phyloP scores from a whole-genome alignment of 2,329 filamentous ascomycete species.

The Penicillium sp. region DNA sequence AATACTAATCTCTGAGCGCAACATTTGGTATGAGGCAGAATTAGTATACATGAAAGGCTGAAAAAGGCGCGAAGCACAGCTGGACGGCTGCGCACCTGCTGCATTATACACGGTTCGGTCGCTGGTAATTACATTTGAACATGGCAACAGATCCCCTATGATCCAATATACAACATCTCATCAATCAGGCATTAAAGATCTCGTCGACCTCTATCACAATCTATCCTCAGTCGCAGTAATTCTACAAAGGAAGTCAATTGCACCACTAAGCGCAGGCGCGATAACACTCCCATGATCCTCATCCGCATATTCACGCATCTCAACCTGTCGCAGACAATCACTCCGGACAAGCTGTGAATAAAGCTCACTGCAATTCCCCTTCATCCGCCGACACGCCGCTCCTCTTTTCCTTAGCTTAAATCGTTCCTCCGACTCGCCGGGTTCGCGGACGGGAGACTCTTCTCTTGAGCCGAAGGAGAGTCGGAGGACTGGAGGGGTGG shows the following conservation, averaged over 20 bases:
- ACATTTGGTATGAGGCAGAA: no score
- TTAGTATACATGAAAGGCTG: no score
- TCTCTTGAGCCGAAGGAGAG: slow-evolving; percentile 43
- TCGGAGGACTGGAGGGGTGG: slow-evolving; percentile 30
- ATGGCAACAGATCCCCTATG: no score
- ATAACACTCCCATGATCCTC: slow-evolving; percentile 42
- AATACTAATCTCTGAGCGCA: no score
- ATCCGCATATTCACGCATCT: slow-evolving; percentile 29
- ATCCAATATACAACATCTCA: no score
- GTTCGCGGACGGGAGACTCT: slow-evolving; percentile 33
- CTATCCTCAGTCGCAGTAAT: not conserved
- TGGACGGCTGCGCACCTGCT: no score
- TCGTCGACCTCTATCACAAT: no score
- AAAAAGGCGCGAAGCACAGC: no score
- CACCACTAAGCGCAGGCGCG: slow-evolving; percentile 31
- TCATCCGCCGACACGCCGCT: slow-evolving; percentile 30
- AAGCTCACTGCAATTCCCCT: slow-evolving; percentile 32
- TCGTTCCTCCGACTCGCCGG: slow-evolving; percentile 35
- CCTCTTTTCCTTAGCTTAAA: slow-evolving; percentile 32
- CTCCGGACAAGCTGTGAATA: slow-evolving; percentile 22
- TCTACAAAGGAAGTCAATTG: slow-evolving; percentile 23
- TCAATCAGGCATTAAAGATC: no score
- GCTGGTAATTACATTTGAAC: no score
- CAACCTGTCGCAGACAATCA: slow-evolving; percentile 20
- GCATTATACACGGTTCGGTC: no score